Percentiles rank a stretch among this genome's conserved stretches.
Conservation (phyloP, 805 yeast species). For the Ogataea pilisensis region DNA sequence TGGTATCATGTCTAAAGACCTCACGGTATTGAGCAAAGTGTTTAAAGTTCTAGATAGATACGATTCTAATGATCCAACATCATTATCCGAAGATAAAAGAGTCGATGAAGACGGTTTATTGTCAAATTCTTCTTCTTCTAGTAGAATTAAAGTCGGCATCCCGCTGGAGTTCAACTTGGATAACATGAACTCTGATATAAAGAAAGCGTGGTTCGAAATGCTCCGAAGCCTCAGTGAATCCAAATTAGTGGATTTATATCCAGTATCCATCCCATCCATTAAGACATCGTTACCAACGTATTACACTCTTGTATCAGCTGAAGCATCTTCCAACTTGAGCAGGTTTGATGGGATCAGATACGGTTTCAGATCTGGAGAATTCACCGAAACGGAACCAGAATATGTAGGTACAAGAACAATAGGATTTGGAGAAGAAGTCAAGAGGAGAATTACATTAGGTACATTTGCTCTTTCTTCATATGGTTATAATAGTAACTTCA, state of each 20-base stretch:
- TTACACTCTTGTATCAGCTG: constrained; percentile 86
- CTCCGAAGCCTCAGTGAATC: constrained; percentile 39
- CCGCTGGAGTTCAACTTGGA: constrained; percentile 61
- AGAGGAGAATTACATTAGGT: constrained; percentile 79
- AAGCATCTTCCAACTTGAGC: constrained; percentile 88
- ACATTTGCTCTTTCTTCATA: constrained; percentile 80
- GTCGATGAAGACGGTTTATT: constrained; percentile 5
- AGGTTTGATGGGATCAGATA: constrained; percentile 88
- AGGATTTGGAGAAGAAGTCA: constrained; percentile 80
- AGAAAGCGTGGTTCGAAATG: constrained; percentile 42
- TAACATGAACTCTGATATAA: constrained; percentile 47
- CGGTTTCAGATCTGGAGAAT: constrained; percentile 48
- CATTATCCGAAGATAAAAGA: constrained; percentile 38
- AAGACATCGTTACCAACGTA: constrained; percentile 70
- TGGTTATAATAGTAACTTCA: constrained; percentile 66
- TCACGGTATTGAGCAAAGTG: constrained; percentile 42
- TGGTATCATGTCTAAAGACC: constrained; percentile 63
- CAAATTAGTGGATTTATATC: constrained; percentile 51
- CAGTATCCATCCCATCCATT: constrained; percentile 70
- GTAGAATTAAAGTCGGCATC: constrained; percentile 57
- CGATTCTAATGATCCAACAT: constrained; percentile 82
- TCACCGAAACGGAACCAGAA: constrained; percentile 30
- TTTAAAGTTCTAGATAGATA: constrained; percentile 51
- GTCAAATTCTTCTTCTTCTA: constrained; percentile 5
- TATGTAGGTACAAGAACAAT: constrained; percentile 54